Evolutionary conservation across 768 basidiomycete genomes (phyloP), one percentile per base, ranked within the genome.

Genomic region (Xerocomellus intermedius): DNA sequence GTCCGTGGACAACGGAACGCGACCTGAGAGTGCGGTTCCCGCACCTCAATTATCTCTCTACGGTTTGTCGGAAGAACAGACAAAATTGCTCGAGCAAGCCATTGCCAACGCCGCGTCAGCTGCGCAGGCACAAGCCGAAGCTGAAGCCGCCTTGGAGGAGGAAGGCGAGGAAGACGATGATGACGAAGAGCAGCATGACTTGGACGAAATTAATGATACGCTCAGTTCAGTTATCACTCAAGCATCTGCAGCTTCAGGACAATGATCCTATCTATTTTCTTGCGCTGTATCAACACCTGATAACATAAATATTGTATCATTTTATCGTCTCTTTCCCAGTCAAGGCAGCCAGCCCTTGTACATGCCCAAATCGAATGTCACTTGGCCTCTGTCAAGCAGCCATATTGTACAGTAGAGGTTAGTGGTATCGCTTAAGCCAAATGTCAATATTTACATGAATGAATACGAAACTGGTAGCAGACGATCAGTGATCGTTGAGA

Each of bases 101-200:
- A 89, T 91, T 46, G 84, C 85, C 26, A 86, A 78, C 61, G 88
- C 88, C 1, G 85, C 89, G 10, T 81, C 81, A 35, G 86, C 85
- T 32, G 88, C 88, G 1, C 87, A 88, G 60, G 84, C 86, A 19
- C 87, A 88, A 62, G 88, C 88, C 0, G 88, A 90, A 59, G 89
- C 87, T 0, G 87, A 90, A 59, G 87, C 87, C 4, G 86, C 85
- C 0, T 65, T 86, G 50, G 88, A 89, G 65, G 87, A 88, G 62
- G 83, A 86, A 56, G 83, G 82, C 36, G 84, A 85, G 10, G 78
- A 75, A 1, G 74, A 79, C 28, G 75, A 79, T 8, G 75, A 75
- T 8, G 74, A 74, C n/a, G 74, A 70, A 33, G 76, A 76, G 50
- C 74, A 75, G 37, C 50, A 54, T 3, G 64, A 59, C 26, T 17